phyloP scores from a whole-genome alignment of 495 filamentous ascomycete genomes.

The Aspergillus haitiensis region DNA sequence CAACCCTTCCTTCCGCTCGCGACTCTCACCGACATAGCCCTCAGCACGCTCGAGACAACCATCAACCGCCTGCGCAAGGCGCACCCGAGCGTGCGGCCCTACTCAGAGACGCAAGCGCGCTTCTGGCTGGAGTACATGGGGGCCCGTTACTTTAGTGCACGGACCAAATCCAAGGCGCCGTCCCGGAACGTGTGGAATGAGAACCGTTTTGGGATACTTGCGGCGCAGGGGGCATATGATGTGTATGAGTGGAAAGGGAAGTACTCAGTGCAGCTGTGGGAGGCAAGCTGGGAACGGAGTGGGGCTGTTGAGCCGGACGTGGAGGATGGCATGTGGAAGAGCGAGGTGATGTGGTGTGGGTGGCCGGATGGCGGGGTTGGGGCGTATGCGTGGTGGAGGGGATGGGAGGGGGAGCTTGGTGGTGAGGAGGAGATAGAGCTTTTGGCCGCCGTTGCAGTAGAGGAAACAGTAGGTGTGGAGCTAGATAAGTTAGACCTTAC shows the following conservation, averaged over 20 bases:
- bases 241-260: slow-evolving; percentile 24
- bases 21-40: slow-evolving; percentile 27
- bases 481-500: slow-evolving; percentile 29
- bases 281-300: slow-evolving; percentile 15
- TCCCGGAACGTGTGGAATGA: slow-evolving; percentile 12
- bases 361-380: slow-evolving; percentile 25
- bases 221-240: slow-evolving; percentile 27
- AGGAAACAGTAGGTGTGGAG: slow-evolving; percentile 25
- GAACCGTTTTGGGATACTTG: slow-evolving; percentile 21
- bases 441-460: slow-evolving; percentile 29
- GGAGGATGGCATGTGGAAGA: slow-evolving; percentile 22
- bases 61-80: slow-evolving; percentile 23
- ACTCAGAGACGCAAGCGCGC: slow-evolving; percentile 29
- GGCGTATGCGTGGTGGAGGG: slow-evolving; percentile 25
- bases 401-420: slow-evolving; percentile 29
- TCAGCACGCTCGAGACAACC: slow-evolving; percentile 27
- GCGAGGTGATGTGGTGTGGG: slow-evolving; percentile 25
- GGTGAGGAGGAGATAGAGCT: slow-evolving; percentile 31
- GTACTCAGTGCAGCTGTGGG: slow-evolving; percentile 23
- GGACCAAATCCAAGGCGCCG: slow-evolving; percentile 3
- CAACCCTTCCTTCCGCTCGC: slow-evolving; percentile 21
- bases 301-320: slow-evolving; percentile 24
- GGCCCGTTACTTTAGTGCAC: slow-evolving; percentile 4
- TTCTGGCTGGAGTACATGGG: slow-evolving; percentile 27
- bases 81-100: slow-evolving; percentile 21